Evolutionary conservation across 2,329 filamentous ascomycete genomes (phyloP).

Genomic region (Dactylellina parvicollis): DNA sequence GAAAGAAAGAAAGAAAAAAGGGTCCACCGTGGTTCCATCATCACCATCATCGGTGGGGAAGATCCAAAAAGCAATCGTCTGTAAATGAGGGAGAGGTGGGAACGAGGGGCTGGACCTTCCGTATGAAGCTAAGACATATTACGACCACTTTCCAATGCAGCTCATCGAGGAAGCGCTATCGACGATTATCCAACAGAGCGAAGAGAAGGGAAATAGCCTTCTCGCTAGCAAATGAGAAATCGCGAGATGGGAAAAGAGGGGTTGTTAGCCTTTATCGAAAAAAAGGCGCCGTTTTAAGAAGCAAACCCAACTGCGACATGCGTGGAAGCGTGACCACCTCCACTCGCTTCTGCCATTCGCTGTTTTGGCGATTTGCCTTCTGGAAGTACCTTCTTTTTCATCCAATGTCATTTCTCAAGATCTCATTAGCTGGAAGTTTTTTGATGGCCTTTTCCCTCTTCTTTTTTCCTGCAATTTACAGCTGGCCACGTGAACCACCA

Average conservation of each 20-base stretch:
- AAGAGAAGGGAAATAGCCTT: not conserved
- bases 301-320: not conserved
- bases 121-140: not conserved
- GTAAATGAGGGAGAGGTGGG: not conserved
- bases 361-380: not conserved
- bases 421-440: no score
- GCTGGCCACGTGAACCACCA: constrained; percentile 15
- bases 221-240: not conserved
- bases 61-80: not conserved
- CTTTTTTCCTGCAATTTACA: constrained; percentile 3
- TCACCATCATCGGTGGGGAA: constrained; percentile 1
- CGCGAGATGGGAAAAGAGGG: not conserved
- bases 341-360: not conserved
- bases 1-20: not conserved
- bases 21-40: not conserved
- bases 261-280: not conserved
- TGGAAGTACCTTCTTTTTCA: constrained; percentile 3
- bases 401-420: constrained; percentile 7
- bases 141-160: constrained; percentile 6
- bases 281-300: constrained; percentile 4
- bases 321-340: constrained; percentile 7
- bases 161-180: constrained; percentile 22
- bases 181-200: constrained; percentile 2
- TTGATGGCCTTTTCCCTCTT: not conserved
- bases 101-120: constrained; percentile 30